Percentiles rank a stretch among this genome's conserved stretches.
Conservation (phyloP, 345 rosid species). For the Eucalyptus curtisii region DNA sequence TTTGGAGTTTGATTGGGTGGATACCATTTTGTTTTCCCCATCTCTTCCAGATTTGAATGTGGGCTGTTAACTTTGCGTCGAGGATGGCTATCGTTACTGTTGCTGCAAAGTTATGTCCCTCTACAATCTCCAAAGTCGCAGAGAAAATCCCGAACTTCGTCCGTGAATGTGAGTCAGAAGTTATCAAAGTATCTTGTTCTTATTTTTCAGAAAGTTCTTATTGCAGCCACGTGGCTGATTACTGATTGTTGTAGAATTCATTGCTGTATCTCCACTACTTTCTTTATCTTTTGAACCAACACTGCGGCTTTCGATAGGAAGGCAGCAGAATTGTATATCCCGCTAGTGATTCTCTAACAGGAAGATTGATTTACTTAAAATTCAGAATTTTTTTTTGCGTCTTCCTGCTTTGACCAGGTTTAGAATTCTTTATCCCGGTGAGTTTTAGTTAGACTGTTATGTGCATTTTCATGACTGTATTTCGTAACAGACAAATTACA, state of each 20-base stretch:
- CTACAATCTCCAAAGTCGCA: not conserved
- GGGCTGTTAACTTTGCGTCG: not conserved
- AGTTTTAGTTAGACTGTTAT: not conserved
- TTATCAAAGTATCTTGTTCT: not conserved
- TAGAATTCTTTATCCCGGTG: not conserved
- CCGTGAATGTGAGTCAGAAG: conserved; percentile 7
- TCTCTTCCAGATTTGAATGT: not conserved
- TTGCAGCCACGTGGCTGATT: not conserved
- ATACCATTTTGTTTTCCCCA: not conserved
- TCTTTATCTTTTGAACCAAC: not conserved
- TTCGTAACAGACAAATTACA: conserved; percentile 16
- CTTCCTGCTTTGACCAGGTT: not conserved
- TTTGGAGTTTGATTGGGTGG: not conserved
- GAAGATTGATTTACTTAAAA: not conserved
- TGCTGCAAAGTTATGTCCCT: conserved; percentile 9
- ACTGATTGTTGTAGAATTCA: not conserved
- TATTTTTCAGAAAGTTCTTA: not conserved
- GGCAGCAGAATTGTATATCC: not conserved
- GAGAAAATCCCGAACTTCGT: not conserved
- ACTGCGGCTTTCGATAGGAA: accelerated
- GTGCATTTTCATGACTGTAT: not conserved
- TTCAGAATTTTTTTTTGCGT: not conserved
- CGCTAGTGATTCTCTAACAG: not conserved
- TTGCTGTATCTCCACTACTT: not conserved
- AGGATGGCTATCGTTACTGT: conserved; percentile 19